phyloP scores from a whole-genome alignment of 2,329 filamentous ascomycete species.

The Colletotrichum eleusines region DNA sequence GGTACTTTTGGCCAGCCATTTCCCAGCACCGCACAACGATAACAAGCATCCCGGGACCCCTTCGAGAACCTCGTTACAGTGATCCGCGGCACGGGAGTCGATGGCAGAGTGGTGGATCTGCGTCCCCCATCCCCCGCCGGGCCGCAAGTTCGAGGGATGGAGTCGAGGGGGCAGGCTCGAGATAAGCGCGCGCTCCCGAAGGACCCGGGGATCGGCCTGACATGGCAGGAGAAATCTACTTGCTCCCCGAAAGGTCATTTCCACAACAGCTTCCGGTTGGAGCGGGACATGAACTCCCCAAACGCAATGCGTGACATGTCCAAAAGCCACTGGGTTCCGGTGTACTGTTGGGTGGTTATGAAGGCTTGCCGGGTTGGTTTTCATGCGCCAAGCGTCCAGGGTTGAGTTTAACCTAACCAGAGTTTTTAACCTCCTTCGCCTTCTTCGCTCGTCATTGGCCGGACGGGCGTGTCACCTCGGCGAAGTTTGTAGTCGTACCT shows the following conservation, averaged over 20 bases:
- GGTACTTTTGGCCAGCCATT: neutral
- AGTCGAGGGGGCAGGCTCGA: too few relatives aligned
- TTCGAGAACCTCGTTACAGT: neutral
- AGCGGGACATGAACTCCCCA: neutral
- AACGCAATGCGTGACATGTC: neutral
- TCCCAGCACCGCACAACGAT: neutral
- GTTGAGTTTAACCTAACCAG: neutral
- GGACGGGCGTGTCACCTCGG: neutral
- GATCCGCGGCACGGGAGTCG: neutral
- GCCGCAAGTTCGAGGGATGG: neutral
- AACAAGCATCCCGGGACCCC: neutral
- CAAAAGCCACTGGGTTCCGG: too few relatives aligned
- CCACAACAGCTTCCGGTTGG: too few relatives aligned
- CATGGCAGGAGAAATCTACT: neutral
- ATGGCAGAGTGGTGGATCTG: neutral
- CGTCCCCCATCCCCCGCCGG: too few relatives aligned
- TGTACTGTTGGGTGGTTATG: neutral
- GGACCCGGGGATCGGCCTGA: neutral
- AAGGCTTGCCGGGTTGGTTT: neutral
- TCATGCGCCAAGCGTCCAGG: neutral
- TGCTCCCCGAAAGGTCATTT: neutral
- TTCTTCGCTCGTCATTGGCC: neutral
- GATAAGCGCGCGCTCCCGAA: neutral
- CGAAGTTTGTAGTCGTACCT: neutral
- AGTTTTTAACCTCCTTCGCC: too few relatives aligned